phyloP scores from a whole-genome alignment of 225 moss, liverwort and hornwort species.

The Polytrichum commune region DNA sequence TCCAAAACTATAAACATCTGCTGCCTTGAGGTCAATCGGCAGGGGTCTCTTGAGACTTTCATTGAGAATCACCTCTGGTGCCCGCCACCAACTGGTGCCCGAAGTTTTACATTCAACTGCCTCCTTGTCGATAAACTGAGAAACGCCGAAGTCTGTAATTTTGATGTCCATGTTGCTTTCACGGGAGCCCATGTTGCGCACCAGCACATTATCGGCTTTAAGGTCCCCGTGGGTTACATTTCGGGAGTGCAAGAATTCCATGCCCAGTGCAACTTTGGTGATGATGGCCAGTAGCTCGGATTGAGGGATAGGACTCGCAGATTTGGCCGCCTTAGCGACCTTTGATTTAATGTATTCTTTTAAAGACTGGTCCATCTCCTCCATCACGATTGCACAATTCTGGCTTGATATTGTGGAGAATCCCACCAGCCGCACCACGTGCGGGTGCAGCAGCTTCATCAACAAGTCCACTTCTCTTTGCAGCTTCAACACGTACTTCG shows the following conservation, averaged over 20 bases:
- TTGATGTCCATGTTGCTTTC: constrained; percentile 22
- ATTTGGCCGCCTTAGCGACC: neutral
- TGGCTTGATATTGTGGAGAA: neutral
- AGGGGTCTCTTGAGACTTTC: neutral
- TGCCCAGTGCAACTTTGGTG: constrained; percentile 7
- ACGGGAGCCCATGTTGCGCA: constrained; percentile 2
- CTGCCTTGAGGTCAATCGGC: constrained; percentile 18
- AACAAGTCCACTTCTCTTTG: neutral
- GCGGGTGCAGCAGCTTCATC: constrained; percentile 5
- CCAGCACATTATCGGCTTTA: constrained; percentile 6
- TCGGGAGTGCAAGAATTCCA: constrained; percentile 6
- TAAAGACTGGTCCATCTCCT: constrained; percentile 1
- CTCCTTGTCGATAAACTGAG: neutral
- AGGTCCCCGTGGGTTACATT: constrained; percentile 10
- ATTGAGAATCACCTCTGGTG: constrained; percentile 24
- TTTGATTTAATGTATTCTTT: neutral
- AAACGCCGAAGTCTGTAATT: constrained; percentile 37
- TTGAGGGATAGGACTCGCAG: constrained; percentile 2
- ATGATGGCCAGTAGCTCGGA: constrained; percentile 1
- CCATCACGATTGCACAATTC: constrained; percentile 6
- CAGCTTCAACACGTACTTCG: neutral
- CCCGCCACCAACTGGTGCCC: constrained; percentile 24
- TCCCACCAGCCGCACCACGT: constrained; percentile 8
- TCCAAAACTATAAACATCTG: constrained; percentile 38
- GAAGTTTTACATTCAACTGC: neutral